A percentile compares a stretch with the other conserved stretches of the same genome.
These are phyloP conservation scores for Boletus barrowsii DNA, from an alignment of 768 basidiomycete species.

Conservation along the genomic window DNA sequence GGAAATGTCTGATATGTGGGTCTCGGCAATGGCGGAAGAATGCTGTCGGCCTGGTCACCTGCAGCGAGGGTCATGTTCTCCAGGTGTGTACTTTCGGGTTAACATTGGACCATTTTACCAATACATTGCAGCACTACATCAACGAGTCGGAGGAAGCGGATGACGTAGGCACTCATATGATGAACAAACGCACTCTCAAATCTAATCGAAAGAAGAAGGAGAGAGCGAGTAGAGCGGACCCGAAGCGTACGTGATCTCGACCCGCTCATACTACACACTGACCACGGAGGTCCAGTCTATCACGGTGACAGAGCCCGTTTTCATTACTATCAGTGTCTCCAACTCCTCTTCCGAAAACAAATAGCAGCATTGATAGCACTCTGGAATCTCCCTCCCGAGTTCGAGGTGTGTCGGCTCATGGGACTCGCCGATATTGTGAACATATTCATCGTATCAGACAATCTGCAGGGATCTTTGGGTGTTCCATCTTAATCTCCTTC, in stretches of 20 bases:
- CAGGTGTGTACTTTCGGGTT: conserved; percentile 51
- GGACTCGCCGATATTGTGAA: not conserved
- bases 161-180: conserved; percentile 55
- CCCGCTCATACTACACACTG: not conserved
- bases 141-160: conserved; percentile 75
- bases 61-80: conserved; percentile 88
- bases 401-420: conserved; percentile 56
- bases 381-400: conserved; percentile 77
- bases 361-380: conserved; percentile 51
- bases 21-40: conserved; percentile 90
- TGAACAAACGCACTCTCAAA: conserved; percentile 68
- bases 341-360: conserved; percentile 78
- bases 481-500: conserved; percentile 62
- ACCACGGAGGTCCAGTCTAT: conserved; percentile 56
- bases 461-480: conserved; percentile 83
- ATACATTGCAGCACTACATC: conserved; percentile 63
- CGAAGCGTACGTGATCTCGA: conserved; percentile 45
- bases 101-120: not conserved
- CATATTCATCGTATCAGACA: conserved; percentile 39
- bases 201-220: conserved; percentile 51
- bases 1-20: conserved; percentile 73
- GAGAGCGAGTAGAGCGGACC: conserved; percentile 50
- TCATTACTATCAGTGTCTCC: conserved; percentile 81
- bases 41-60: conserved; percentile 75
- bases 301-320: conserved; percentile 76